A percentile compares a stretch with the other conserved stretches of the same genome.
Evolutionary conservation across 2,329 filamentous ascomycete genomes (phyloP).

Genomic region (Fusarium haematococcum): DNA sequence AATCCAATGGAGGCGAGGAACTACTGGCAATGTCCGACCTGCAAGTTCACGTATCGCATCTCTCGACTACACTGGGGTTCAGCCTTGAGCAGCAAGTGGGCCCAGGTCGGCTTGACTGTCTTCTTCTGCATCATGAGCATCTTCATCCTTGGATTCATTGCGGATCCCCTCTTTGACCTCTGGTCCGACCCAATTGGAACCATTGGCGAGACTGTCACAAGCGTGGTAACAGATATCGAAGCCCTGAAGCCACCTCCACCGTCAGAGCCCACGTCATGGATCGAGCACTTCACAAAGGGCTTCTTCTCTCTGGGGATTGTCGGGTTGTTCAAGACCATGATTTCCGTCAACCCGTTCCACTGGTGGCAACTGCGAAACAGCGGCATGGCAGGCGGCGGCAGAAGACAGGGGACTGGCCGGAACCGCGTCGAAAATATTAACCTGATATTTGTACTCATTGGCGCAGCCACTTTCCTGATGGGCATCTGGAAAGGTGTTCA

Average conservation of each 20-base stretch:
- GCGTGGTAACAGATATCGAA: conserved; percentile 56
- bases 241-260: conserved; percentile 53
- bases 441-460: conserved; percentile 82
- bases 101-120: conserved; percentile 78
- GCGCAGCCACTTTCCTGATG: conserved; percentile 84
- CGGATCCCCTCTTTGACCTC: conserved; percentile 90
- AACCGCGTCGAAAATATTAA: conserved; percentile 83
- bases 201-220: conserved; percentile 64
- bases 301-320: conserved; percentile 89
- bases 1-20: conserved; percentile 75
- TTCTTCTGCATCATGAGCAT: conserved; percentile 77
- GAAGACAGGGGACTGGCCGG: conserved; percentile 74
- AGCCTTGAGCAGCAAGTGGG: conserved; percentile 73
- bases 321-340: conserved; percentile 83
- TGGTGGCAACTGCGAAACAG: conserved; percentile 79
- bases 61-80: conserved; percentile 81
- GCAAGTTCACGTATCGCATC: conserved; percentile 84
- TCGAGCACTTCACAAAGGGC: conserved; percentile 88
- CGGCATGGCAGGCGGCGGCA: conserved; percentile 64
- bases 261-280: conserved; percentile 73
- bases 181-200: conserved; percentile 83
- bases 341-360: conserved; percentile 80
- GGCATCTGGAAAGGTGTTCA: conserved; percentile 86
- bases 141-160: conserved; percentile 89
- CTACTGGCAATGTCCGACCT: conserved; percentile 90